phyloP scores from a whole-genome alignment of 2,329 filamentous ascomycete genomes.

The Colletotrichum sp. region DNA sequence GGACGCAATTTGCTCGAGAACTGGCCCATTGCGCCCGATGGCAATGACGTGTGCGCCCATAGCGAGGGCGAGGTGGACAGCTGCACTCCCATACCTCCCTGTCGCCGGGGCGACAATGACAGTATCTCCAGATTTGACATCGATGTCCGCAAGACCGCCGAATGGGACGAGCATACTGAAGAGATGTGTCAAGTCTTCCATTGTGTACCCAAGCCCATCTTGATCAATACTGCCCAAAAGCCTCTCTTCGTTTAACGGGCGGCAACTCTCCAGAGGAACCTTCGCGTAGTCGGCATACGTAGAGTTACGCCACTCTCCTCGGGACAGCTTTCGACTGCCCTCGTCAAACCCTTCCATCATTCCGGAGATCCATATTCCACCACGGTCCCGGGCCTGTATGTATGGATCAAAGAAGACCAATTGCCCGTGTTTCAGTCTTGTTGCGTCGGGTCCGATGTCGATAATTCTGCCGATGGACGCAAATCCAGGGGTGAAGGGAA shows the following conservation, averaged over 20 bases:
- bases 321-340: slow-evolving; percentile 26
- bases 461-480: slow-evolving; percentile 38
- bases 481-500: slow-evolving; percentile 35
- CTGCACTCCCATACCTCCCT: slow-evolving; percentile 52
- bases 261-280: slow-evolving; percentile 37
- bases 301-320: slow-evolving; percentile 34
- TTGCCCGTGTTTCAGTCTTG: slow-evolving; percentile 31
- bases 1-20: slow-evolving; percentile 34
- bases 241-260: slow-evolving; percentile 34
- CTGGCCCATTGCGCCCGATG: slow-evolving; percentile 45
- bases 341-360: slow-evolving; percentile 29
- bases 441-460: slow-evolving; percentile 35
- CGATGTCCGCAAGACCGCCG: slow-evolving; percentile 47
- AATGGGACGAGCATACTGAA: slow-evolving; percentile 42
- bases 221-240: background rate
- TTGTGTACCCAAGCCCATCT: slow-evolving; percentile 40
- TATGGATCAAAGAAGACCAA: slow-evolving; percentile 36
- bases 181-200: slow-evolving; percentile 44
- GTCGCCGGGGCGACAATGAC: slow-evolving; percentile 57
- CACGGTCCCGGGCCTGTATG: slow-evolving; percentile 33
- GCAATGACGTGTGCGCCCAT: slow-evolving; percentile 59
- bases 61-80: slow-evolving; percentile 50
- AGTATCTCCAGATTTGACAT: slow-evolving; percentile 49
- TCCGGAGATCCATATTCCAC: slow-evolving; percentile 30
- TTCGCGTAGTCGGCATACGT: slow-evolving; percentile 31